Conservation (phyloP, 257 asterid genomes). For the Cruciata laevipes region DNA sequence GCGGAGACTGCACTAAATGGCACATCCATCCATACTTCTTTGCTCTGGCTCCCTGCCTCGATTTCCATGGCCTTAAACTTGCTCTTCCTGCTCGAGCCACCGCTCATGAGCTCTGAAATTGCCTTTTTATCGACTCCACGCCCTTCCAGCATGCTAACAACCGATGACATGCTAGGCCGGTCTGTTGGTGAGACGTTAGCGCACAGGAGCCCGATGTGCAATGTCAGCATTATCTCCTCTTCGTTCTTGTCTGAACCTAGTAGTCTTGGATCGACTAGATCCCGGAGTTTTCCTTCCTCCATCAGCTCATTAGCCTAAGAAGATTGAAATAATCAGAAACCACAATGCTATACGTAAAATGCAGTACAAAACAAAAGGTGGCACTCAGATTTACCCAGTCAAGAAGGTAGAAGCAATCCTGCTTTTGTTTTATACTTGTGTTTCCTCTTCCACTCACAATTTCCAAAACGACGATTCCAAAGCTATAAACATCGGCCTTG, state of each 20-base stretch:
- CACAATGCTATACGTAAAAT: neutral
- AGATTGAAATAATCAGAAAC: slow-evolving; percentile 12
- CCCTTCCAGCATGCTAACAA: slow-evolving; percentile 61
- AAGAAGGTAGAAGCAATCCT: slow-evolving; percentile 8
- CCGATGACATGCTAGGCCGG: slow-evolving; percentile 60
- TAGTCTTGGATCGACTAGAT: slow-evolving; percentile 43
- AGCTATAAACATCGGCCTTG: slow-evolving; percentile 39
- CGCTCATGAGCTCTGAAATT: slow-evolving; percentile 5
- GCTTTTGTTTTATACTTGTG: slow-evolving; percentile 16
- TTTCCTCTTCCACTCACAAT: slow-evolving; percentile 29
- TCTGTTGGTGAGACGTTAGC: slow-evolving; percentile 30
- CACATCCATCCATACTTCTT: neutral
- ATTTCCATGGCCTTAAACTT: slow-evolving; percentile 4
- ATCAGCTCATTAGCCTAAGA: slow-evolving; percentile 44
- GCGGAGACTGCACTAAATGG: neutral
- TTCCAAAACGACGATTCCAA: slow-evolving; percentile 35
- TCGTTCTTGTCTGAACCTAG: slow-evolving; percentile 32
- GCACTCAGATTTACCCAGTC: neutral
- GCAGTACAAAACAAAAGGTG: neutral
- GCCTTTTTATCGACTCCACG: slow-evolving; percentile 17
- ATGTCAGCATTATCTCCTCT: slow-evolving; percentile 30
- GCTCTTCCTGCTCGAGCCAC: neutral
- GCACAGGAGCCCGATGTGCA: slow-evolving; percentile 49
- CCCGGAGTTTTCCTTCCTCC: slow-evolving; percentile 33
- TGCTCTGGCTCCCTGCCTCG: too few relatives aligned